phyloP scores from a whole-genome alignment of 306 rosid species.

The Oemleria cerasiformis region DNA sequence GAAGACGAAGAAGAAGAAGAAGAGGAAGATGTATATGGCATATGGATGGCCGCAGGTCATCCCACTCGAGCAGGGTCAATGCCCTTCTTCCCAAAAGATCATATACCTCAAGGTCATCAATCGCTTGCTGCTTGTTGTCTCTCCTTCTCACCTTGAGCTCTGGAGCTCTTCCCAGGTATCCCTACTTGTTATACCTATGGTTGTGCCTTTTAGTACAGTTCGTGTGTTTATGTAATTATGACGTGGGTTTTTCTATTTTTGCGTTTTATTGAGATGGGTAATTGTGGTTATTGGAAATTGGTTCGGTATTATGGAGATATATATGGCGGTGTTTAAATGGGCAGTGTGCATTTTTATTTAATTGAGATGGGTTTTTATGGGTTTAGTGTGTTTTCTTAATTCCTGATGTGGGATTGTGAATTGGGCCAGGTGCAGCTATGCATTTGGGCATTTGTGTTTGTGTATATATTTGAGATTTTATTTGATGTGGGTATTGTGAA shows the following conservation, averaged over 20 bases:
- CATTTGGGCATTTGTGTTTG: neutral
- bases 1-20: slow-evolving; percentile 12
- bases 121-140: slow-evolving; percentile 65
- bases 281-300: neutral
- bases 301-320: slow-evolving; percentile 4
- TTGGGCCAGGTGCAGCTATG: neutral
- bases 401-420: slow-evolving; percentile 1
- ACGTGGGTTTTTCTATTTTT: neutral
- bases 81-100: slow-evolving; percentile 67
- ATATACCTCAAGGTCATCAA: slow-evolving; percentile 73
- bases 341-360: neutral
- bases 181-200: neutral
- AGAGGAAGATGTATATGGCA: slow-evolving; percentile 81
- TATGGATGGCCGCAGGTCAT: slow-evolving; percentile 99
- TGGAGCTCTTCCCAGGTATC: slow-evolving; percentile 93
- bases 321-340: neutral
- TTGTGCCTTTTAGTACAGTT: neutral
- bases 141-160: slow-evolving; percentile 82
- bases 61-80: slow-evolving; percentile 66
- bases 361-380: slow-evolving; percentile 25
- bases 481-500: slow-evolving; percentile 11
- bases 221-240: neutral
- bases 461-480: neutral
- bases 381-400: neutral
- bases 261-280: slow-evolving; percentile 4